phyloP scores from a whole-genome alignment of 2,329 filamentous ascomycete genomes.

The Aspergillus nomiae region DNA sequence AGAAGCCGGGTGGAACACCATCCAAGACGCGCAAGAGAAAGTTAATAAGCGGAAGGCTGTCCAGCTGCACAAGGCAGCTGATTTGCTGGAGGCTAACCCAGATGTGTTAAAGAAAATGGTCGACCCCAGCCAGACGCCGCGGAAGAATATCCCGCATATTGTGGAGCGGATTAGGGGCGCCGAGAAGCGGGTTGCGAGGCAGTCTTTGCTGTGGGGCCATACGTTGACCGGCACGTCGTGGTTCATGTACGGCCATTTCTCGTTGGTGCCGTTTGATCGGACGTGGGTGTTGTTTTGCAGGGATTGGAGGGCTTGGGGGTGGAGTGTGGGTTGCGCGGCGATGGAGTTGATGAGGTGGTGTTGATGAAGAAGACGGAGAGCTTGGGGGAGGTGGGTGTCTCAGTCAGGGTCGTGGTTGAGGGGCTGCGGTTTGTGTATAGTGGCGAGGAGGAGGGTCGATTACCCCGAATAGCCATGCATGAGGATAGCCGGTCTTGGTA shows the following conservation, averaged over 20 bases:
- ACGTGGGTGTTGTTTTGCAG: not conserved
- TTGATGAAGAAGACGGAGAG: not conserved
- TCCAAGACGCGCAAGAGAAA: slow-evolving; percentile 11
- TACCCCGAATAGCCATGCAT: not conserved
- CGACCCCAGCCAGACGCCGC: slow-evolving; percentile 17
- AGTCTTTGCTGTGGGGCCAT: not conserved
- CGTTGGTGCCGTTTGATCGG: not conserved
- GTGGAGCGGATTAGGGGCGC: slow-evolving; percentile 1
- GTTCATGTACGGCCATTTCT: not conserved
- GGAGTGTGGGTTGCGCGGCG: not conserved
- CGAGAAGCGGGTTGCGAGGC: not conserved
- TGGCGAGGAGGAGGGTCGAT: not conserved
- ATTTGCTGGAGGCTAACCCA: slow-evolving; percentile 23
- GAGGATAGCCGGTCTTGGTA: not conserved
- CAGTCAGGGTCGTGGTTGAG: not conserved
- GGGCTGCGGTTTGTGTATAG: not conserved
- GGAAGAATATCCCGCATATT: slow-evolving; percentile 19
- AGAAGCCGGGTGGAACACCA: not conserved
- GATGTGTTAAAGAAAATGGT: slow-evolving; percentile 23
- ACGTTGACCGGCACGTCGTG: not conserved
- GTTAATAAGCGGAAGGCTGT: slow-evolving; percentile 1
- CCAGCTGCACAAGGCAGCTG: slow-evolving; percentile 17
- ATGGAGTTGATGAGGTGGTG: not conserved
- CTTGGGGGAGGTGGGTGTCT: not conserved
- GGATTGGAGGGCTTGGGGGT: not conserved